These are phyloP conservation scores for Rosa hybrid DNA, from an alignment of 331 rosid genomes.

Conservation along the genomic window DNA sequence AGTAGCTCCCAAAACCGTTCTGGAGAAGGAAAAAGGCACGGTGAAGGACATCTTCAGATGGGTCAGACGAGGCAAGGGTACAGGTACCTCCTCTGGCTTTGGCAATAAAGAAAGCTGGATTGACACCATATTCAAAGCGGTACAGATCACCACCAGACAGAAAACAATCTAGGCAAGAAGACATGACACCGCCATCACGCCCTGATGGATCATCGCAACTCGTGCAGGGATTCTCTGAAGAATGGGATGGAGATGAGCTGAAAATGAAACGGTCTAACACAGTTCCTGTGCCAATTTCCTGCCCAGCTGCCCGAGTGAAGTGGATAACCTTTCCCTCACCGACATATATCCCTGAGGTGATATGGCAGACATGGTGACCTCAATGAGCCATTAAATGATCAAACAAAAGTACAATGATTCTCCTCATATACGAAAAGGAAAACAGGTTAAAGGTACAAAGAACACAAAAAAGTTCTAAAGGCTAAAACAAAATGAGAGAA, in stretches of 20 bases:
- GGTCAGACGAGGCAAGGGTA: conserved; percentile 58
- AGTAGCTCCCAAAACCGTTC: conserved; percentile 64
- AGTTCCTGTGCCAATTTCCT: conserved; percentile 51
- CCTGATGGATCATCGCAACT: conserved; percentile 48
- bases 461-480: neutral
- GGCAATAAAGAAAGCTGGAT: conserved; percentile 41
- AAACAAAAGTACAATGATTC: neutral
- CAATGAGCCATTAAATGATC: neutral
- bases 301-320: conserved; percentile 59
- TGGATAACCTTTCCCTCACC: conserved; percentile 74
- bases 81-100: conserved; percentile 77
- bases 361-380: neutral
- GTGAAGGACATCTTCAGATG: conserved; percentile 39
- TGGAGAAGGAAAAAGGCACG: conserved; percentile 62
- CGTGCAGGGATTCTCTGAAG: conserved; percentile 49
- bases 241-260: conserved; percentile 40
- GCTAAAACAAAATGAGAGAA: neutral
- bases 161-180: conserved; percentile 71
- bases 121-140: conserved; percentile 58
- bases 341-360: conserved; percentile 57
- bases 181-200: conserved; percentile 58
- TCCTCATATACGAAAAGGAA: neutral
- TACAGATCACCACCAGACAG: conserved; percentile 53
- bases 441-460: neutral
- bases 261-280: conserved; percentile 36